Base-by-base conservation (phyloP, 2,329 filamentous ascomycete species). In the Fusarium anguioides region DNA sequence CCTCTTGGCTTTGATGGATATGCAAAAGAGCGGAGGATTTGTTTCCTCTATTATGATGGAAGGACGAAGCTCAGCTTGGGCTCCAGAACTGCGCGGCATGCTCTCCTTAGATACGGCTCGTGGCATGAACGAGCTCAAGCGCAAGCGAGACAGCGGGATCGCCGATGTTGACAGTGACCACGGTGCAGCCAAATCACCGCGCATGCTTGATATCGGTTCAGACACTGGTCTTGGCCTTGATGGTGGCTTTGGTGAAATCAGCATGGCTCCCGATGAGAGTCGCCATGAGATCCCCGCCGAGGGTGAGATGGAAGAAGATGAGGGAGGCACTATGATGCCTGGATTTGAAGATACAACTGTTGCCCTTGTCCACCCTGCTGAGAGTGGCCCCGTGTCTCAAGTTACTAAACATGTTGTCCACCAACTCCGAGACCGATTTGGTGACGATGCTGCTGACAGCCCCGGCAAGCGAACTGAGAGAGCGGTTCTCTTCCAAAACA, bases 401-500 rank as follows among this genome's bases (percentile, higher is more conserved):
- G 94, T 93, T 61, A 99, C 96, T 12, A 96, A 96, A 79, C 94
- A 97, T 74, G 96, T 96, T 31, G 96, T 99, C 20, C 95, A 99
- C 78, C 87, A 98, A 51, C 87, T 99, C 10, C 91, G 96, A 53
- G 94, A 97, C 59, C 86, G 92, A 24, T 97, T 99, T 68, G 93
- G 94, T 23, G 78, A 87, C 18, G 88, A 92, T 29, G 89, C 88
- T 7, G 91, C 89, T 44, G 84, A 86, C 20, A 88, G 89, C 66
- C 86, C 90, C 4, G 87, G 89, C 56, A 90, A 91, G 79, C 89
- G 94, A 73, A 91, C 90, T 77, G 91, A 91, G 77, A 86, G 85
- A 23, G 88, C 88, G 14, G 93, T 97, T 5, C 84, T 96, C 5
- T 97, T 99, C 84, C 95, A 97, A 74, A 91, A 97, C 58, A 85